Conservation (phyloP, 768 basidiomycete genomes). For the Collybiopsis confluens region DNA sequence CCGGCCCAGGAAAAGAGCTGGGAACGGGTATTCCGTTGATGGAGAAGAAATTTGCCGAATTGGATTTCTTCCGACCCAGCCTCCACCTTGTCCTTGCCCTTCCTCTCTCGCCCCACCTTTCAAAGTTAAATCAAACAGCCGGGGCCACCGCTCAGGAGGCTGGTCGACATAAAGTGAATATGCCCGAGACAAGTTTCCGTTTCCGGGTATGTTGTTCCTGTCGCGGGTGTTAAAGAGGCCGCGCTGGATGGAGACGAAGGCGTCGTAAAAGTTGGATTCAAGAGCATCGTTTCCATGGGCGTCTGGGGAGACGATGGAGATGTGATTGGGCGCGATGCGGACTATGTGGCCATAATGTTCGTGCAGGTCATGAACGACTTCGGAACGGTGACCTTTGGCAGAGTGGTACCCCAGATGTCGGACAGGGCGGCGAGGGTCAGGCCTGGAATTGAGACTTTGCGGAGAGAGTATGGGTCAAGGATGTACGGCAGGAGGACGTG, state of each 20-base stretch:
- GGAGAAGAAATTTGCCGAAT: too few relatives aligned
- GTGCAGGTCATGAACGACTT: conserved; percentile 71
- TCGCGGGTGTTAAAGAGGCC: too few relatives aligned
- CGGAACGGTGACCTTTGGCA: conserved; percentile 68
- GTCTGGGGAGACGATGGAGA: conserved; percentile 74
- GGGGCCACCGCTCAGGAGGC: conserved; percentile 74
- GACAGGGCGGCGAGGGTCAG: conserved; percentile 70
- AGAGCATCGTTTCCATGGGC: conserved; percentile 78
- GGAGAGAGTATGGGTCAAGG: neutral
- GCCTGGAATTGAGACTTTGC: conserved; percentile 50
- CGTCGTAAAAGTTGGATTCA: too few relatives aligned
- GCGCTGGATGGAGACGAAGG: too few relatives aligned
- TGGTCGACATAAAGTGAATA: conserved; percentile 66
- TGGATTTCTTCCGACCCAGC: too few relatives aligned
- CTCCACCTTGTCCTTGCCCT: conserved; percentile 63
- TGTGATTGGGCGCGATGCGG: conserved; percentile 71
- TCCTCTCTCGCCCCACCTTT: conserved; percentile 56
- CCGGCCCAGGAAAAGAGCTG: too few relatives aligned
- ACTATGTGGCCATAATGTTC: conserved; percentile 71
- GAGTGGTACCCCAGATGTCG: conserved; percentile 63
- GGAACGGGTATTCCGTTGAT: too few relatives aligned
- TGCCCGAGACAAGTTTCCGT: conserved; percentile 85
- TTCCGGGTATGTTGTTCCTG: conserved; percentile 83
- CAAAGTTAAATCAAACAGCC: conserved; percentile 49
- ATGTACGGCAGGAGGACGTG: too few relatives aligned